Conservation (phyloP, 2,329 filamentous ascomycete species). For the Fusarium euwallaceae region DNA sequence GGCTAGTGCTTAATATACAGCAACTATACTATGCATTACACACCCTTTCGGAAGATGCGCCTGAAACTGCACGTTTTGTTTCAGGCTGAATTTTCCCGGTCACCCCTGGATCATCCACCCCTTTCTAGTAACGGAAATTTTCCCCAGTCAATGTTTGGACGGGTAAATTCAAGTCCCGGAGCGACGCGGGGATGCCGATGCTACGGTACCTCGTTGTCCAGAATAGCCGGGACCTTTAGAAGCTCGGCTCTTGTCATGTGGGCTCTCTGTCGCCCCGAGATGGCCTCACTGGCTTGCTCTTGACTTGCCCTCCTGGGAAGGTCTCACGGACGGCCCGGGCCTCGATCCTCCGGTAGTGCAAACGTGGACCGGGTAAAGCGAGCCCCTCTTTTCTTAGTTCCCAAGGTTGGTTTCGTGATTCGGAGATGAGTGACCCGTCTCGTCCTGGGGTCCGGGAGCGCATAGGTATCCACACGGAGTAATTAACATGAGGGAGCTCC, state of each 20-base stretch:
- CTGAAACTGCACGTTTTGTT: conserved; percentile 19
- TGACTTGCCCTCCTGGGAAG: not conserved
- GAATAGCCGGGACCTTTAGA: not conserved
- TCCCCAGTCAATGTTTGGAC: not conserved
- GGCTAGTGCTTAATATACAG: conserved; percentile 8
- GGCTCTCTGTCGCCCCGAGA: conserved; percentile 7
- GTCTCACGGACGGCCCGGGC: conserved; percentile 23
- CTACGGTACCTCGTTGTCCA: conserved; percentile 1
- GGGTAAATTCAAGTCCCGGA: conserved; percentile 19
- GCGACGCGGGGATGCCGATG: conserved; percentile 22
- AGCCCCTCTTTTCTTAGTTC: conserved; percentile 2
- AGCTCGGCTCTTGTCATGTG: conserved; percentile 15
- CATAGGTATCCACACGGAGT: conserved; percentile 17
- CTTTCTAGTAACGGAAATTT: conserved; percentile 14
- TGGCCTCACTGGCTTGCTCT: not conserved
- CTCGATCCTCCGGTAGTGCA: conserved; percentile 34
- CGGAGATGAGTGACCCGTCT: conserved; percentile 27
- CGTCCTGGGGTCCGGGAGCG: not conserved
- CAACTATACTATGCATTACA: conserved; percentile 12
- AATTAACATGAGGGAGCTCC: conserved; percentile 7
- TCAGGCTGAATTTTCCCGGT: conserved; percentile 32
- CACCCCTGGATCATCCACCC: not conserved
- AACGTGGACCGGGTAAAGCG: conserved; percentile 26
- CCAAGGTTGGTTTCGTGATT: conserved; percentile 21
- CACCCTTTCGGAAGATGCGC: not conserved